phyloP scores from a whole-genome alignment of 164 flowering plant species.

The Stephania cephalantha region DNA sequence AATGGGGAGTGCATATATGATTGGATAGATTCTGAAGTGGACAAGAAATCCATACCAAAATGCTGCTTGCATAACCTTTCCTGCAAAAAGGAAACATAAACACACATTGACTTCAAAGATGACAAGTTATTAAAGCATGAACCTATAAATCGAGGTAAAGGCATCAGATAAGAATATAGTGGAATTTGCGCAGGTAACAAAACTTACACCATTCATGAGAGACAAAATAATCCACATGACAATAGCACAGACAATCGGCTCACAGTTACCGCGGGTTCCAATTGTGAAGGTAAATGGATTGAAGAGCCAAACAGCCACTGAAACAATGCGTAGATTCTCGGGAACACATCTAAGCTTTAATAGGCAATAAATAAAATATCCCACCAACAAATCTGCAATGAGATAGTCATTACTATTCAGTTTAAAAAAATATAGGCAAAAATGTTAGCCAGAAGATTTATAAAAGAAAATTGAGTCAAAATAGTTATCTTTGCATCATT shows the following conservation, averaged over 20 bases:
- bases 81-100: constrained; percentile 31
- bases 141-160: background rate
- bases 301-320: constrained; percentile 78
- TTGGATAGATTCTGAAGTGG: constrained; percentile 90
- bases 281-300: constrained; percentile 97
- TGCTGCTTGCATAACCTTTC: constrained; percentile 65
- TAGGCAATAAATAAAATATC: constrained; percentile 50
- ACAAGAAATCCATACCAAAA: constrained; percentile 93
- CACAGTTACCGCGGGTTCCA: constrained; percentile 98
- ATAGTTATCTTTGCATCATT: background rate
- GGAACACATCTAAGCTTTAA: constrained; percentile 76
- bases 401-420: background rate
- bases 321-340: constrained; percentile 45
- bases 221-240: constrained; percentile 76
- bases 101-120: background rate
- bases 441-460: background rate
- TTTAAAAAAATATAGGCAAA: background rate
- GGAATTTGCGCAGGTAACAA: constrained; percentile 10
- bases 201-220: constrained; percentile 71
- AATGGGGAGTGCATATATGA: constrained; percentile 83
- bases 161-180: background rate
- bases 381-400: constrained; percentile 75
- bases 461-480: background rate
- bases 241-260: constrained; percentile 85
- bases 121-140: background rate